Conservation (phyloP, 2,329 filamentous ascomycete species). For the Paradendryphiella salina region DNA sequence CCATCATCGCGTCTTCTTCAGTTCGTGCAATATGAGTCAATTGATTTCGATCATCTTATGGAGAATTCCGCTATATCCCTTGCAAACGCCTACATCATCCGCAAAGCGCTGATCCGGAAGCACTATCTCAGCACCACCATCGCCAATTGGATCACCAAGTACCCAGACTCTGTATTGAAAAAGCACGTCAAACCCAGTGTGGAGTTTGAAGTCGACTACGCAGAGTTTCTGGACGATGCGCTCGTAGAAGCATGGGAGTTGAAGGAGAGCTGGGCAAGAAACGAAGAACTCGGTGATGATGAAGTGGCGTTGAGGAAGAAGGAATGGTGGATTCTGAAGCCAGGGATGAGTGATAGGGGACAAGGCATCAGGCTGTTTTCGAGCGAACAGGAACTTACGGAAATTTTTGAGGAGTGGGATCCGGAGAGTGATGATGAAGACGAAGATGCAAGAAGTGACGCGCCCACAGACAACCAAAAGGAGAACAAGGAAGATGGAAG, state of each 20-base stretch:
- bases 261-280: conserved; percentile 73
- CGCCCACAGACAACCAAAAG: conserved; percentile 30
- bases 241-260: conserved; percentile 88
- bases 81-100: conserved; percentile 89
- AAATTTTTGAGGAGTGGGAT: conserved; percentile 92
- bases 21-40: conserved; percentile 81
- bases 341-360: conserved; percentile 94
- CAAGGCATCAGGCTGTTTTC: conserved; percentile 91
- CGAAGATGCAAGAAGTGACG: conserved; percentile 47
- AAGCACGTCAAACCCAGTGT: conserved; percentile 76
- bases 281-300: conserved; percentile 53
- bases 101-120: conserved; percentile 94
- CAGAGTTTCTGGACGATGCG: conserved; percentile 93
- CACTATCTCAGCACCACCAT: conserved; percentile 88
- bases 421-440: conserved; percentile 68
- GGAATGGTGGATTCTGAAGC: conserved; percentile 98
- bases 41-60: conserved; percentile 79
- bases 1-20: conserved; percentile 64
- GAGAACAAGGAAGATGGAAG: conserved; percentile 45
- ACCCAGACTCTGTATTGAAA: conserved; percentile 70
- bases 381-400: conserved; percentile 78
- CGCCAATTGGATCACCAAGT: conserved; percentile 81
- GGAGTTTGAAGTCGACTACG: conserved; percentile 92
- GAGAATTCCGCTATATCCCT: conserved; percentile 64
- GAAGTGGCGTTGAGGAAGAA: conserved; percentile 41